Percentiles rank a stretch among this genome's conserved stretches.
Conservation (phyloP, 805 yeast genomes). For the Candida lessepsii region DNA sequence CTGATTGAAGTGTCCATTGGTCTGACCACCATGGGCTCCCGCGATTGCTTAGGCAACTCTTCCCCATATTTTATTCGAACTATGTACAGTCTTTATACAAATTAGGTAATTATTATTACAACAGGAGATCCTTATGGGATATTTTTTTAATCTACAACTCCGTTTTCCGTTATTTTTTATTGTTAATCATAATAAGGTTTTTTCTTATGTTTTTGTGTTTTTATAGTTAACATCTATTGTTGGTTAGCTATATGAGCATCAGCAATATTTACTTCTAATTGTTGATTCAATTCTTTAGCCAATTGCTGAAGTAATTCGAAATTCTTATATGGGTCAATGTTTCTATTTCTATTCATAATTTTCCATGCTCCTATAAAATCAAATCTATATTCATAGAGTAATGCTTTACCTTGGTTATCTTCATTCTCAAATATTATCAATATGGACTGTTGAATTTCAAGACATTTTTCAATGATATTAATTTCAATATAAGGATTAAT, state of each 20-base stretch:
- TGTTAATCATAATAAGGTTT: too few species aligned
- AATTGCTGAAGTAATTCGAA: background rate
- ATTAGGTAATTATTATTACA: conserved; percentile 4
- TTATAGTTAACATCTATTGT: too few species aligned
- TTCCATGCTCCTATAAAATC: conserved; percentile 40
- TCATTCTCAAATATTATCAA: conserved; percentile 14
- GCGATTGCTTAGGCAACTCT: background rate
- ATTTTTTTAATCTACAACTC: too few species aligned
- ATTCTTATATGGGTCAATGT: background rate
- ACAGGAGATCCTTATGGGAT: too few species aligned
- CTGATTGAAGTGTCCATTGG: conserved; percentile 3
- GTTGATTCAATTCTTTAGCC: background rate
- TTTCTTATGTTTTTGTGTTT: too few species aligned
- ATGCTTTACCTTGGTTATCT: conserved; percentile 18
- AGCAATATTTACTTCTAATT: conserved; percentile 2
- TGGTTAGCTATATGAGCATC: too few species aligned
- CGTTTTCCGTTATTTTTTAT: too few species aligned
- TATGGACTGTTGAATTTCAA: conserved; percentile 24
- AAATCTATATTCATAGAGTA: conserved; percentile 26
- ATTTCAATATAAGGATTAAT: conserved; percentile 23
- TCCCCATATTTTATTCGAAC: background rate
- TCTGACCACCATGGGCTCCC: background rate
- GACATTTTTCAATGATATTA: conserved; percentile 16
- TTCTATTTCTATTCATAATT: conserved; percentile 15
- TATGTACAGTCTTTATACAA: conserved; percentile 7